Evolutionary conservation across 2,329 filamentous ascomycete species (phyloP), one percentile per base, ranked within the genome.

Genomic region (Colletotrichum sidae): DNA sequence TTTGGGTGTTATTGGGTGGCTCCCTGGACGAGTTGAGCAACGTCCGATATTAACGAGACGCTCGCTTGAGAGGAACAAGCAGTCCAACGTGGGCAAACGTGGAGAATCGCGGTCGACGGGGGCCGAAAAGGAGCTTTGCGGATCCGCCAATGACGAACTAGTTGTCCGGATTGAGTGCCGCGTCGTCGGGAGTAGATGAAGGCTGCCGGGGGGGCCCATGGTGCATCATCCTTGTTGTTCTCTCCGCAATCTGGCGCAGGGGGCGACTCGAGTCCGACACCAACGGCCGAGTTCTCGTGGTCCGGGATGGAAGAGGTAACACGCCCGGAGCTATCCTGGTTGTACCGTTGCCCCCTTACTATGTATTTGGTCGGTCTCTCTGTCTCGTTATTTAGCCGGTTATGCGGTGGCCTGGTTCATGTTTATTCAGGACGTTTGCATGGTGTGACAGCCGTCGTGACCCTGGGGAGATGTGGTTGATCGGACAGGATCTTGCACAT

Each of bases 221-320:
- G 63, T 62, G 58, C 63, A 63, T 38, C 38, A 65, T 65, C 63
- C 63, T 34, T 65, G 63, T 44, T 37, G 6, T 45, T 13, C 47
- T 52, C 62, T 57, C 63, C 47, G 58, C 52, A 65, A 62, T 65
- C 38, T 41, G 45, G 39, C 37, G 37, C 60, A 49, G 58, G 57
- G 57, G 11, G 25, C 25, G 25, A 5, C 25, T 37, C 12, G 11
- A 42, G 38, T 17, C 56, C 45, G 56, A 35, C 39, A 45, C 17
- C 46, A 25, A 57, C 57, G 56, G 50, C 56, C 61, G 56, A 65
- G 34, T n/a, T 25, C 25, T 25, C 25, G 25, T 25, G 25, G 25
- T 25, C 25, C 25, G 44, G 8, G 44, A 11, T 46, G 44, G 15
- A 17, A 57, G n/a, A 39, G 17, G 45, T n/a, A 41, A 44, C 44